These are phyloP conservation scores for Verbascum thapsus DNA, from an alignment of 257 asterid genomes.

Conservation along the genomic window DNA sequence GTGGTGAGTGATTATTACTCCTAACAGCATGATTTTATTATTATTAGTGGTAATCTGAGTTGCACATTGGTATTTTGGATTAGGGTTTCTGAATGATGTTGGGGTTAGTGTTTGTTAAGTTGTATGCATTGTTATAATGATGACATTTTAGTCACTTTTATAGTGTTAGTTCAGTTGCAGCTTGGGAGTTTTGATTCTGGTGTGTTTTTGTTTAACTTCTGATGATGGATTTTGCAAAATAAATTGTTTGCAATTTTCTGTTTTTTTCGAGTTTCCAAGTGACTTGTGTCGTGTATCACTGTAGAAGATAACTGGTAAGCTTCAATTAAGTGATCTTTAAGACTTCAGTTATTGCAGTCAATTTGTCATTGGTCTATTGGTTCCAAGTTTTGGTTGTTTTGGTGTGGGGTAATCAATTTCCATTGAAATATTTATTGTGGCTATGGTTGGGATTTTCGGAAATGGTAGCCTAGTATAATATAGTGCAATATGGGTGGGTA, in stretches of 20 bases:
- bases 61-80: not conserved
- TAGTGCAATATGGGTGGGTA: constrained; percentile 10
- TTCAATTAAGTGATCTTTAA: not conserved
- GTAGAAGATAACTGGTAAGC: constrained; percentile 20
- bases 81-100: constrained; percentile 25
- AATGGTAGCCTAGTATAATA: constrained; percentile 18
- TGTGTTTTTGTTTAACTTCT: too few species aligned
- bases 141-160: constrained; percentile 17
- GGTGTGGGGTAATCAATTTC: constrained; percentile 5
- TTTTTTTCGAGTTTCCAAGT: constrained; percentile 22
- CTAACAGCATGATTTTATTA: not conserved
- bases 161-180: constrained; percentile 6
- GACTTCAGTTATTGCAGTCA: constrained; percentile 7
- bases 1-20: constrained; percentile 54
- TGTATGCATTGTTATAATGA: constrained; percentile 28
- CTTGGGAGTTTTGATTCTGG: too few species aligned
- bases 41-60: constrained; percentile 7
- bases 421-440: not conserved
- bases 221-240: constrained; percentile 13
- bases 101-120: constrained; percentile 36
- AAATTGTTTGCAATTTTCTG: not conserved
- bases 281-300: constrained; percentile 15
- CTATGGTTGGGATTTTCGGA: too few species aligned
- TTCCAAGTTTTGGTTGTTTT: constrained; percentile 9
- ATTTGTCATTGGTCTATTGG: not conserved